Conservation (phyloP, 164 flowering plant genomes). For the Piper betle region DNA sequence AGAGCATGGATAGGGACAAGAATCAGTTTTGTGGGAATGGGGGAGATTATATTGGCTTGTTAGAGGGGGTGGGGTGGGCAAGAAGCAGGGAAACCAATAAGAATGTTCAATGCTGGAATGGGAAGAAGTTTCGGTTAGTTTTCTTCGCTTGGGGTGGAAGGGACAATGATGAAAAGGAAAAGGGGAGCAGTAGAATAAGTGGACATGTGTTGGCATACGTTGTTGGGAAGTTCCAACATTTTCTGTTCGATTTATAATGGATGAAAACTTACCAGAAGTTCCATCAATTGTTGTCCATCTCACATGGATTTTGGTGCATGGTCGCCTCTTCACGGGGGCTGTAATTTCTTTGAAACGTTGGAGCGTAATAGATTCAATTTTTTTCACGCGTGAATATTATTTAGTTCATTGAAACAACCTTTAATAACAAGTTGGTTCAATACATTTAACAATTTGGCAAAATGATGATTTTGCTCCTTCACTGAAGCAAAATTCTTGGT, state of each 20-base stretch:
- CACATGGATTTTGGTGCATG: conserved; percentile 46
- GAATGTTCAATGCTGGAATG: conserved; percentile 5
- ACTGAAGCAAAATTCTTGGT: no score
- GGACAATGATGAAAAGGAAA: conserved; percentile 40
- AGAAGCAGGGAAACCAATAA: conserved; percentile 5
- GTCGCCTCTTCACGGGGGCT: conserved; percentile 34
- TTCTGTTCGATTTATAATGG: conserved; percentile 23
- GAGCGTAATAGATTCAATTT: conserved; percentile 41
- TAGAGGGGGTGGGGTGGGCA: not conserved
- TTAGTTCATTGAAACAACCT: not conserved
- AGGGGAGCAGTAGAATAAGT: conserved; percentile 6
- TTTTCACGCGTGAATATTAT: not conserved
- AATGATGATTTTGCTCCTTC: no score
- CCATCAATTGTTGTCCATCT: conserved; percentile 17
- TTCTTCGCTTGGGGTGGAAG: conserved; percentile 50
- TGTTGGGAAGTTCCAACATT: conserved; percentile 6
- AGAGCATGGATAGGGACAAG: not conserved
- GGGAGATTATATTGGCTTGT: conserved; percentile 8
- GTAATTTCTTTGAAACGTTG: conserved; percentile 35
- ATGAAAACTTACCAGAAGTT: no score
- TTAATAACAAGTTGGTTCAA: no score
- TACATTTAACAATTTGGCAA: no score
- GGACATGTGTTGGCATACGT: conserved; percentile 4
- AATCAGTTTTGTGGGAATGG: conserved; percentile 13
- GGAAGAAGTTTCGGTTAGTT: conserved; percentile 6